Evolutionary conservation across 352 stramenopile species (phyloP), one percentile per base, ranked within the genome.

Genomic region (Pythium brassicae): DNA sequence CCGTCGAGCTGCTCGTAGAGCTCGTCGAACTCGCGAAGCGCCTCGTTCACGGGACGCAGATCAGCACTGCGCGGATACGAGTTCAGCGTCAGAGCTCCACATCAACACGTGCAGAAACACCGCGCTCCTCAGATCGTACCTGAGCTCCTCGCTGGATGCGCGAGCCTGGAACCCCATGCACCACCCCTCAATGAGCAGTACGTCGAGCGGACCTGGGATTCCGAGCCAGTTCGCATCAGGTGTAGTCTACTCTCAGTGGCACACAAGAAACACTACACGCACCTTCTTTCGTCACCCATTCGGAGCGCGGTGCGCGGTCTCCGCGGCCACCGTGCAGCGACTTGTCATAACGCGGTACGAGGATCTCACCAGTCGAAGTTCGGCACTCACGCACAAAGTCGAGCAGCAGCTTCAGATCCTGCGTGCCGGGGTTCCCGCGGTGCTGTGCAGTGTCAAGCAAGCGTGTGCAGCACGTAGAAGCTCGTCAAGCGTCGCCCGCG

Each of bases 141-240:
- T 80, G 20, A 85, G 52, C 25, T 70, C 49, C 11, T 61, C 22
- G 26, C 59, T 69, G 15, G 53, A 65, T 6, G 76, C 55, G 2
- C 84, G 58, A 2, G 86, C 71, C 61, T 86, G 69, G 56, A 95
- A 94, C 19, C 83, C 83, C 61, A 93, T 78, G 59, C 79, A 94
- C 86, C 86, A 95, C 23, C 86, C 86, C 62, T 95, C 86, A 32
- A 95, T 74, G 20, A 95, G 50, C 37, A 95, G 53, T 27, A 95
- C 78, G 39, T 95, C 86, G 43, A 93, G 59, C 15, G 82, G 81
- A 14, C 76, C 86, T 92, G 46, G n/a, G n/a, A n/a, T n/a, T n/a
- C n/a, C n/a, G n/a, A n/a, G n/a, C n/a, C n/a, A n/a, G n/a, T n/a
- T n/a, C n/a, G n/a, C n/a, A n/a, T n/a, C n/a, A n/a, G n/a, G n/a